Evolutionary conservation across 164 flowering plant species (phyloP), one percentile per base, ranked within the genome.

Genomic region (Macadamia integrifolia): DNA sequence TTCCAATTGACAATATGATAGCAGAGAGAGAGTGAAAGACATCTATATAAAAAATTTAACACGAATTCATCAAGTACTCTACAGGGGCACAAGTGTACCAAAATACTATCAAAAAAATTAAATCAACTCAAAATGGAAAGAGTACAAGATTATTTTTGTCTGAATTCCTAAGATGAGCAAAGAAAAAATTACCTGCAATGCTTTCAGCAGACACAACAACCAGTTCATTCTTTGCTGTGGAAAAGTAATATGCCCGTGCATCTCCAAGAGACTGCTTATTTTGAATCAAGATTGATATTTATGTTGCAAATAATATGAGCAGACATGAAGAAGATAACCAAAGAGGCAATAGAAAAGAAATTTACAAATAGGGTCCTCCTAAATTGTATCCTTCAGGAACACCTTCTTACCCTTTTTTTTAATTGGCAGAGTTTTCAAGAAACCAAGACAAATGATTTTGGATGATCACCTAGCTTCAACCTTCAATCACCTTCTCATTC

Each of bases 181-280:
- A 40, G 62, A 13, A 10, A 60, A 53, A 18, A 61, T 69, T 80
- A 92, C 99, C 98, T 67, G 96, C 87, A 18, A 83, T 57, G 73
- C 99, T 95, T 81, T 92, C 96, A 60, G 99, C 99, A 48, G 98
- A 88, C 32, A 95, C 90, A 69, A 95, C 97, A 68, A 98, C 99
- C 29, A 92, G 82, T 72, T 92, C 99, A 81, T 90, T 88, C 82
- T 89, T 86, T 32, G 98, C 97, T 71, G 98, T 94, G 56, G 98
- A 92, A 58, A 94, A 83, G 76, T 85, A 81, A 77, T 94, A 92
- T 28, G 99, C 97, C 48, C 98, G 86, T 46, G 99, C 96, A 88
- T 94, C 99, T 59, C 99, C 99, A 76, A 94, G 97, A n/a, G 99
- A 94, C 28, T 92, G 88, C 99, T 94, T 69, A 60, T 29, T n/a